phyloP scores from a whole-genome alignment of 2,329 filamentous ascomycete species.

The Xylaria sp. region DNA sequence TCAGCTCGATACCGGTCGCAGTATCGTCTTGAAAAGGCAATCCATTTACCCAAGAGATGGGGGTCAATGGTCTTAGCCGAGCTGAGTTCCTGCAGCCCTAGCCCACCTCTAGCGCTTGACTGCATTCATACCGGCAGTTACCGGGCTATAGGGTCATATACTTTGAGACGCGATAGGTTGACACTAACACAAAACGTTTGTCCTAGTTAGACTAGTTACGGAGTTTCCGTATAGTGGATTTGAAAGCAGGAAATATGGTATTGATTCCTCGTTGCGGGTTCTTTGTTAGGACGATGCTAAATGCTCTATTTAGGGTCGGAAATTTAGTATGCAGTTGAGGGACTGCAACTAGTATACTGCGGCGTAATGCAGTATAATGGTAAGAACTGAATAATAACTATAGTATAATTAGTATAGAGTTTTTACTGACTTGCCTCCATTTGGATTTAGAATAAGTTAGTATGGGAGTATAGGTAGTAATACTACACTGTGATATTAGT shows the following conservation, averaged over 20 bases:
- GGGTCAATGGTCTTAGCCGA: neutral
- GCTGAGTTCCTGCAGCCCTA: conserved; percentile 7
- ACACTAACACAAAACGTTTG: neutral
- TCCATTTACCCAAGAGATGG: neutral
- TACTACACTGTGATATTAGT: too few relatives aligned
- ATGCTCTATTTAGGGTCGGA: neutral
- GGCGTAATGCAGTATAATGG: too few relatives aligned
- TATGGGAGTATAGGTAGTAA: too few relatives aligned
- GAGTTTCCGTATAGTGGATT: too few relatives aligned
- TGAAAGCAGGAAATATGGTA: neutral
- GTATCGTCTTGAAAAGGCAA: conserved; percentile 11
- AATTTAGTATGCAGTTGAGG: too few relatives aligned
- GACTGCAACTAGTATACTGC: too few relatives aligned
- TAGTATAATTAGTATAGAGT: too few relatives aligned
- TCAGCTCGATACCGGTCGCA: conserved; percentile 13
- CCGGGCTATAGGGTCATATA: neutral
- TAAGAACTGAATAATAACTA: too few relatives aligned
- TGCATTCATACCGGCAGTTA: neutral
- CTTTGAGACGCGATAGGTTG: neutral
- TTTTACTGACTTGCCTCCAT: too few relatives aligned
- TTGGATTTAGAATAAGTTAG: too few relatives aligned
- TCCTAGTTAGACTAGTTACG: neutral
- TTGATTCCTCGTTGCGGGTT: neutral
- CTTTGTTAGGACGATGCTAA: neutral
- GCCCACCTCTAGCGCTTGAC: conserved; percentile 1